These are phyloP conservation scores for Alternaria gaisen DNA, from an alignment of 2,329 filamentous ascomycete genomes.

Conservation along the genomic window DNA sequence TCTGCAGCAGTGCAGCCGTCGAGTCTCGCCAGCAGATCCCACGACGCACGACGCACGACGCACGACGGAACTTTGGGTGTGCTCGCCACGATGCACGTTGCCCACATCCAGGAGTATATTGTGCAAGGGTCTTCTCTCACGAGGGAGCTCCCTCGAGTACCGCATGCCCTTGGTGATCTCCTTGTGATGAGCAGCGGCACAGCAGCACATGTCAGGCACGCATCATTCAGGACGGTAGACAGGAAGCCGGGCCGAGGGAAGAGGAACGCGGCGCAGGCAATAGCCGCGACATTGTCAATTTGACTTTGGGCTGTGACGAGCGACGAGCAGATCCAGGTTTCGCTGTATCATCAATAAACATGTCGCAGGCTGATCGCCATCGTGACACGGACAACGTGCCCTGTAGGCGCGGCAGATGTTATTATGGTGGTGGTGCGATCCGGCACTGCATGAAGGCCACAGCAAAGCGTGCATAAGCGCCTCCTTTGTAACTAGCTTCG, in stretches of 20 bases:
- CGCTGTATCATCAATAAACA: conserved; percentile 21
- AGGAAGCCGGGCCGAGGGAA: conserved; percentile 44
- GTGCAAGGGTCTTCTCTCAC: conserved; percentile 33
- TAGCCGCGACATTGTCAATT: conserved; percentile 24
- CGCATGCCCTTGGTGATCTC: conserved; percentile 23
- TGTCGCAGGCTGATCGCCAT: conserved; percentile 18
- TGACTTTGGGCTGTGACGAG: conserved; percentile 3
- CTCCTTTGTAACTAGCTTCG: conserved; percentile 32
- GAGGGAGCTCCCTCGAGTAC: conserved; percentile 26
- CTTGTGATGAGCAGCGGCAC: conserved; percentile 23
- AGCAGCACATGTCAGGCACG: conserved; percentile 33
- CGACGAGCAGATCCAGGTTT: conserved; percentile 3
- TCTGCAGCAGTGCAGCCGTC: conserved; percentile 19
- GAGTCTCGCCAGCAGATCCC: conserved; percentile 34
- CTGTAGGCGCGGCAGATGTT: conserved; percentile 29
- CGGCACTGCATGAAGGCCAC: conserved; percentile 38
- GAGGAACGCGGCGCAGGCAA: conserved; percentile 21
- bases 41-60: conserved; percentile 25
- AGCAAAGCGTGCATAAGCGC: conserved; percentile 51
- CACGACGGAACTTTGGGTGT: conserved; percentile 15
- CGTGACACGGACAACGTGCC: conserved; percentile 32
- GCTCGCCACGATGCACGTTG: conserved; percentile 25
- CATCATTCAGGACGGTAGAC: conserved; percentile 25
- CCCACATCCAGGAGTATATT: conserved; percentile 18
- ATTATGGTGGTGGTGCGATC: conserved; percentile 33